Base-by-base conservation (phyloP, 352 stramenopile species). In the Globisporangium echinulatum region DNA sequence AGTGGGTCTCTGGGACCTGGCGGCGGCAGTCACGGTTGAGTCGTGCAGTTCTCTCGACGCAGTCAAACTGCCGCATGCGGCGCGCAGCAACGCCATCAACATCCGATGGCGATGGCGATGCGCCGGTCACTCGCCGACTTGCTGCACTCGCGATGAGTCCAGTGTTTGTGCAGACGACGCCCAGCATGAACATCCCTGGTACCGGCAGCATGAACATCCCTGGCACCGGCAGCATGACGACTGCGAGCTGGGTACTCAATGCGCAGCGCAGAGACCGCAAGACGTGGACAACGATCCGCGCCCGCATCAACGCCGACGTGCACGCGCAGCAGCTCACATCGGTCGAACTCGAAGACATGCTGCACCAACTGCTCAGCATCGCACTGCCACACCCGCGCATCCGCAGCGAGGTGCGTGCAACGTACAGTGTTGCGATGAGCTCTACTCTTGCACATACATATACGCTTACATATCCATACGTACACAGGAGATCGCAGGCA, bases 291-390 rank as follows among this genome's bases (percentile, higher is more conserved):
- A 33, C 25, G 25, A 33, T 33, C 59, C 70, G 72, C 6, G 77
- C 88, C 54, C 71, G 75, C 19, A 49, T 90, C 15, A 77, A 92
- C 52, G 73, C 73, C 9, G 82, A 93, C 49, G 71, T 86, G 7
- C 48, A 63, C 1, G 67, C 72, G 62, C 60, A 79, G 58, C 66
- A 72, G 67, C 71, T 93, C 56, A 91, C 79, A 2, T 33, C 25
- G 2, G 25, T 33, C 56, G 79, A 93, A 49, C 61, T 91, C 56
- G 81, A 93, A 47, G 84, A 93, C n/a, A 87, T 90, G n/a, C 58
- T 93, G 4, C 72, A 71, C 47, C 81, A 93, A 59, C 60, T 91
- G n/a, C 56, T 88, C 44, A 54, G 49, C 49, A 62, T 91, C 19
- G 48, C 69, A 40, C 59, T 90, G 46, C 82, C 83, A n/a, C 89